Base-by-base conservation (phyloP, 148 eudicot genomes). In the Vaccinium myrtillus region DNA sequence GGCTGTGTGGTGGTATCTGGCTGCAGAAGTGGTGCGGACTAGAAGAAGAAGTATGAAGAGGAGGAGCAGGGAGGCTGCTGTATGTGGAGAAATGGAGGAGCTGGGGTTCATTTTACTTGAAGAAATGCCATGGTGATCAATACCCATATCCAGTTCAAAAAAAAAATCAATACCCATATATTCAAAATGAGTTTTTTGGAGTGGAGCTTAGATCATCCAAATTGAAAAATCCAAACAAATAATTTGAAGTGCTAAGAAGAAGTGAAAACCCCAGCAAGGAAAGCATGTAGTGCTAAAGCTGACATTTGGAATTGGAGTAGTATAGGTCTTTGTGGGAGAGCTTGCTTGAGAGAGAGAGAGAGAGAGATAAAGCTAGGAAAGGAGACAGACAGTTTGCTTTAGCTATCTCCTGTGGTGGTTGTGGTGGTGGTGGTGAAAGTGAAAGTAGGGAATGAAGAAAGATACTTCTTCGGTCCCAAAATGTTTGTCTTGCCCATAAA, bases 91-190 rank as follows among this genome's bases (percentile, higher is more conserved):
- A 15, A 43, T 54, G 16, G 59, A 74, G 84, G 46, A 48, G 65
- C 12, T 32, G 19, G 75, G 50, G 53, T 16, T 73, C 87, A 81
- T 85, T 85, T 48, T 85, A 50, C 51, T 27, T 39, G 67, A 5
- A 8, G 63, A 53, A 53, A 61, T 67, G 86, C 54, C 83, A 85
- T 80, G 55, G 58, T 50, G 79, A 85, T 85, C 71, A 73, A 46
- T 46, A 80, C 79, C 77, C 83, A 70, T 78, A 32, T n/a, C n/a
- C n/a, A n/a, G n/a, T n/a, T n/a, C n/a, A n/a, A n/a, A n/a, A n/a
- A n/a, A n/a, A n/a, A n/a, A n/a, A 85, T 85, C 71, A 73, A 46
- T 46, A 80, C 79, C 77, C 83, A 70, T 78, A 32, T n/a, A 63
- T 8, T 10, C 9, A 65, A 39, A 59, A 51, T 23, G 70, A 27